Evolutionary conservation across 371 early-diverging fungal species (phyloP), one percentile per base, ranked within the genome.

Genomic region (Mortierella sp.): DNA sequence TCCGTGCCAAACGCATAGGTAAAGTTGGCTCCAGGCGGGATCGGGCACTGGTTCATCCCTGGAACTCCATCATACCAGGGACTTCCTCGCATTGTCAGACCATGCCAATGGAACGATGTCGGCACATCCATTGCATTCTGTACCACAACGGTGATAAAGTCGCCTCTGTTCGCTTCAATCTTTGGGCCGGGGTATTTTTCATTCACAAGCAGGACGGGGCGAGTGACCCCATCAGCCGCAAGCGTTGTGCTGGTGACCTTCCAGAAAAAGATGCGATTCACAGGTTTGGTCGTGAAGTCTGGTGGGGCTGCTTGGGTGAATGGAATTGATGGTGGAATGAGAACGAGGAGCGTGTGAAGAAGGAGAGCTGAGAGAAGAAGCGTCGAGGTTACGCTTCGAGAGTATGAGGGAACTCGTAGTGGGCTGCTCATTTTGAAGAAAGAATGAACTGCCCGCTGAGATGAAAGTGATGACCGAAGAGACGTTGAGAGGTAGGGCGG

Each of bases 61-160:
- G 89, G 83, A 8, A 87, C 87, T n/a, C 93, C 93, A 70, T 93
- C 93, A 72, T 85, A 85, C 68, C 80, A 87, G 43, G 58, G 79
- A n/a, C 88, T 85, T 3, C 81, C 83, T 17, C 81, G 82, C 78
- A 91, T 91, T 44, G 87, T 87, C 60, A 92, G 67, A 19, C 94
- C 93, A 78, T 94, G 93, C 63, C 84, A 81, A 69, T 94, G 94
- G 17, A 93, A 70, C 15, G 78, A 56, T 8, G 79, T 79, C 6
- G 79, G 79, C 3, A 72, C 70, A 59, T 69, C 70, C 19, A 79
- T 39, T 6, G 69, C 63, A 37, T 79, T 79, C 50, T 73, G 63
- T 0, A 79, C 64, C 12, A 73, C 53, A 8, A 79, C 79, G 5
- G 65, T 79, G 15, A 79, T 46, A 26, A 24, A 58, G 41, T 79